Evolutionary conservation across 306 rosid genomes (phyloP), one percentile per base, ranked within the genome.

Genomic region (Ochetophila trinervis): DNA sequence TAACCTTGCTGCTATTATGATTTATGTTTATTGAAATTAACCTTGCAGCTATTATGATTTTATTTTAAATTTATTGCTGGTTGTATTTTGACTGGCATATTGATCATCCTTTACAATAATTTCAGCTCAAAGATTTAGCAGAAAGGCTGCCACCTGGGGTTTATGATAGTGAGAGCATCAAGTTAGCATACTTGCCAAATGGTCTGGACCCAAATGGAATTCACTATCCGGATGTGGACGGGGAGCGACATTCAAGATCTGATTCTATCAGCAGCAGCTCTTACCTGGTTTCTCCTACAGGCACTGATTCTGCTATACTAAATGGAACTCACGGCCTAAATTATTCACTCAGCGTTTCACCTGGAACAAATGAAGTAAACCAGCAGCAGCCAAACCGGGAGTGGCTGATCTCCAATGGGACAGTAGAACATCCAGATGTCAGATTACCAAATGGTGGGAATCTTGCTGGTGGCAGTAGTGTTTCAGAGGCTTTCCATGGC

Each of bases 61-160:
- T 30, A 16, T 57, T 1, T 2, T 12, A 30, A 35, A 15, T 15
- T 62, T 52, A n/a, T 36, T 74, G 53, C 60, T 18, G 37, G 49
- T 52, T 40, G 9, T 52, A 3, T 18, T 57, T 19, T 42, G 30
- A 52, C 47, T 63, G 73, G 63, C 20, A 4, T 63, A 60, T 40
- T 74, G 42, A 82, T 77, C 73, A 14, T 50, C 50, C 56, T 61
- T 62, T 47, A 56, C 45, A 73, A 67, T 72, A 53, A 48, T 81
- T 79, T 60, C 89, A 93, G 99, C 85, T 93, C 51, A 93, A 86
- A 87, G 96, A 84, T 82, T 62, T 93, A 62, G 97, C 97, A n/a
- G 94, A 86, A 88, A 88, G 86, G 72, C 78, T 90, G 61, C 97
- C 97, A 47, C 90, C 94, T 64, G 99, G 93, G 66, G 86, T 71